Evolutionary conservation across 1,284 basidiomycete species (phyloP), one percentile per base, ranked within the genome.

Genomic region (Ceratobasidium sp.): DNA sequence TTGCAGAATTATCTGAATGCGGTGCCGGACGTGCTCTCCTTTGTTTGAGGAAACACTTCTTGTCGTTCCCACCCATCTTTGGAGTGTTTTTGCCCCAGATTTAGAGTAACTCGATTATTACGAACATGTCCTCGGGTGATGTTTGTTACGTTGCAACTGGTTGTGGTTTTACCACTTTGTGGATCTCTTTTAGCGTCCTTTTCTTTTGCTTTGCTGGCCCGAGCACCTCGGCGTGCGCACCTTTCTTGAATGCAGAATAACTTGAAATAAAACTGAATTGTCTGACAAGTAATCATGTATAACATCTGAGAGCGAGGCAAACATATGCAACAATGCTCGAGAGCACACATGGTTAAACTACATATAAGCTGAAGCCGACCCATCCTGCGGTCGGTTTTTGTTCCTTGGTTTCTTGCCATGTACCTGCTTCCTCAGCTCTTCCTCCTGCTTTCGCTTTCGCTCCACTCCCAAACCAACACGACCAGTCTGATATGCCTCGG

Each of bases 121-220:
- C 93, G 86, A 96, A 98, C 86, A 88, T 98, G 87, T 97, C 95
- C 3, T 97, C 97, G 80, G 97, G 97, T 86, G 97, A 97, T 79
- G 97, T 97, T 72, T 91, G 97, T 80, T 98, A 98, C 86, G 98
- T 98, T 82, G 96, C 97, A 20, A 98, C 97, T n/a, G 97, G 97
- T 78, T 94, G 97, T 90, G 97, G 97, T 60, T 98, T 98, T 84
- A 97, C 97, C n/a, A 98, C 97, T 7, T 95, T 95, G 26, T 90
- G 97, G 77, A 95, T 97, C 81, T n/a, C n/a, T n/a, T n/a, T n/a
- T n/a, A n/a, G n/a, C n/a, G n/a, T n/a, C n/a, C n/a, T n/a, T n/a
- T n/a, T n/a, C n/a, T n/a, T n/a, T n/a, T n/a, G n/a, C n/a, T n/a
- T n/a, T n/a, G n/a, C n/a, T n/a, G n/a, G n/a, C n/a, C n/a, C n/a